Conservation (phyloP, 768 basidiomycete species). For the Fomitopsis serialis region DNA sequence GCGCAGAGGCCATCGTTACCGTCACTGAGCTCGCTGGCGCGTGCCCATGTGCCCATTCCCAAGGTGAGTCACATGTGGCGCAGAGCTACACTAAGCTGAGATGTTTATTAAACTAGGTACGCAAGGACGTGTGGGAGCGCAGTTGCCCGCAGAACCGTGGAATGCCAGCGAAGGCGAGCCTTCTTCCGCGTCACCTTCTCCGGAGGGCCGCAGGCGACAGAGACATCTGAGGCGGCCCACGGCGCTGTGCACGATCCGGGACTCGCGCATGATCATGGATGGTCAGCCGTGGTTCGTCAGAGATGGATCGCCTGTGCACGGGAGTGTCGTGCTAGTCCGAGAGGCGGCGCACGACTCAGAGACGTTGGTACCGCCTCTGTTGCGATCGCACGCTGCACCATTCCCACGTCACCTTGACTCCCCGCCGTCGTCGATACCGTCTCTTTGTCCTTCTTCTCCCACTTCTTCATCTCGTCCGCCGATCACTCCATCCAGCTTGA, state of each 20-base stretch:
- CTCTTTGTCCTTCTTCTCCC: conserved; percentile 3
- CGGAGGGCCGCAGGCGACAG: conserved; percentile 7
- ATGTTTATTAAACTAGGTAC: conserved; percentile 22
- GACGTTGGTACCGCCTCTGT: neutral
- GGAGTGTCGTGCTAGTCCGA: neutral
- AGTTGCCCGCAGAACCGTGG: conserved; percentile 39
- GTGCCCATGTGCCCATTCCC: conserved; percentile 29
- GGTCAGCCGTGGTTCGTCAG: conserved; percentile 2
- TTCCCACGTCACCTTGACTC: neutral
- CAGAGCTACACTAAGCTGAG: neutral
- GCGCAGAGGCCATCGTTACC: conserved; percentile 36
- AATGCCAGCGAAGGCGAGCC: conserved; percentile 18
- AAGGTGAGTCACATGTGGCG: conserved; percentile 25
- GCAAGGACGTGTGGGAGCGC: conserved; percentile 37
- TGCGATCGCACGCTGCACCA: neutral
- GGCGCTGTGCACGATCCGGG: conserved; percentile 18
- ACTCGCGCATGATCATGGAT: conserved; percentile 16
- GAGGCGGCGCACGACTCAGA: no score
- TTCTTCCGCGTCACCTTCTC: conserved; percentile 7
- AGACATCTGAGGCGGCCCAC: conserved; percentile 14
- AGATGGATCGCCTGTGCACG: neutral
- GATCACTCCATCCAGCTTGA: neutral
- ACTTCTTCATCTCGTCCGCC: neutral
- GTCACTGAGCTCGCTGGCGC: conserved; percentile 33
- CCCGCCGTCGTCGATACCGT: neutral